Conservation (phyloP, 1,139 yeast genomes). For the Pichia sp. region DNA sequence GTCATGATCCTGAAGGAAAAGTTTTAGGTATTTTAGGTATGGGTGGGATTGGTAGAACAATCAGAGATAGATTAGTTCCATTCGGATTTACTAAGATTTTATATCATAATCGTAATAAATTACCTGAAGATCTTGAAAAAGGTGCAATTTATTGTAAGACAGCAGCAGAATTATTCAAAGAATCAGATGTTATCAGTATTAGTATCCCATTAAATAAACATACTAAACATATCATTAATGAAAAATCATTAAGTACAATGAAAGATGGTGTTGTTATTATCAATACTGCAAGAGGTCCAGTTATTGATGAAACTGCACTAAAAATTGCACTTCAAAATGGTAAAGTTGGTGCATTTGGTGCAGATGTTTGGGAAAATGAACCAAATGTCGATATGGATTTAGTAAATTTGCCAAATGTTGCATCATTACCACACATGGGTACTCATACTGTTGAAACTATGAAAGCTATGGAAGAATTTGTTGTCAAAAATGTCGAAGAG, state of each 20-base stretch:
- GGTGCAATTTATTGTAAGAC: constrained; percentile 45
- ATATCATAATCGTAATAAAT: constrained; percentile 57
- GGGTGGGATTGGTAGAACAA: constrained; percentile 79
- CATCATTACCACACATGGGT: constrained; percentile 78
- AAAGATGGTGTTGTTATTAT: constrained; percentile 63
- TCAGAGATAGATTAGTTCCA: constrained; percentile 57
- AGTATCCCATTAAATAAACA: constrained; percentile 55
- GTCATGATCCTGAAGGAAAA: constrained; percentile 58
- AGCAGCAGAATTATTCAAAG: constrained; percentile 49
- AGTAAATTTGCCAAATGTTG: constrained; percentile 48
- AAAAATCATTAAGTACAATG: constrained; percentile 48
- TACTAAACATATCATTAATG: constrained; percentile 52
- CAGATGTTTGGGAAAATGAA: constrained; percentile 83
- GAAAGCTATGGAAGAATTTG: constrained; percentile 48
- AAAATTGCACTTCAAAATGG: constrained; percentile 59
- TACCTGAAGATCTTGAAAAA: constrained; percentile 47
- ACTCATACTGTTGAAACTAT: constrained; percentile 61
- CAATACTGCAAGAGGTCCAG: constrained; percentile 61
- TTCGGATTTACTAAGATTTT: constrained; percentile 58
- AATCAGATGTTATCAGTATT: constrained; percentile 55
- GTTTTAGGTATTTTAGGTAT: constrained; percentile 69
- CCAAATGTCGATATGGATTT: constrained; percentile 63
- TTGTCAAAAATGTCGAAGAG: constrained; percentile 39
- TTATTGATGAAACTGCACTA: constrained; percentile 49
- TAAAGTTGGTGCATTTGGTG: constrained; percentile 65